Evolutionary conservation across 2,329 filamentous ascomycete genomes (phyloP), one percentile per base, ranked within the genome.

Genomic region (Ophiobolus disseminans): DNA sequence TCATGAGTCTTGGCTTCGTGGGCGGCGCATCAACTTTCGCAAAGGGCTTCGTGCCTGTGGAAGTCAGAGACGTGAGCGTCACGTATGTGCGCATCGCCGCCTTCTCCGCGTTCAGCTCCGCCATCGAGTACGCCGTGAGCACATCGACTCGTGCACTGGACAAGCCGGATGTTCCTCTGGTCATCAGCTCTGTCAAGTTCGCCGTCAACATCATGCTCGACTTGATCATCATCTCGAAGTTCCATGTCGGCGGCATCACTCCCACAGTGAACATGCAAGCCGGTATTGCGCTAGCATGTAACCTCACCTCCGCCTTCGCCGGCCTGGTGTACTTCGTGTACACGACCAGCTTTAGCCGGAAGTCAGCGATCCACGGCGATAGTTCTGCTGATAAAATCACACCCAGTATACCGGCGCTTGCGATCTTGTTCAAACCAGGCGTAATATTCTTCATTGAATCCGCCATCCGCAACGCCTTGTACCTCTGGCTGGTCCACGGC

Each of bases 401-500:
- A 1, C 64, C 63, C 0, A 78, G 66, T 6, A 42, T 81, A 1
- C 56, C 57, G 0, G 75, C 79, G 0, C 71, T 89, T 0, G 59
- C 67, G 1, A 73, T 82, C 0, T 76, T 90, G 1, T 60, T 80
- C 1, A 75, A 77, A 1, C 86, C 87, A 0, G 86, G 86, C 0
- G 43, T 80, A 2, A 74, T 82, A 28, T 86, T 83, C 0, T 84
- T 90, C 30, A 36, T 72, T 5, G 87, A 90, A 62, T 89, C 86
- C 0, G 84, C 83, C 0, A 70, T 89, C 3, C 78, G 87, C 5
- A 91, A 90, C 53, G 78, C 84, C 0, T 75, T 91, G 0, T 90
- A 90, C 50, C 79, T 90, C 0, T 90, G 86, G 87, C 76, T 90
- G 0, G 80, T 90, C 0, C 80, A 75, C 42, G 83, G 79, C 4